Conservation (phyloP, 164 flowering plant species). For the Houttuynia cordata region DNA sequence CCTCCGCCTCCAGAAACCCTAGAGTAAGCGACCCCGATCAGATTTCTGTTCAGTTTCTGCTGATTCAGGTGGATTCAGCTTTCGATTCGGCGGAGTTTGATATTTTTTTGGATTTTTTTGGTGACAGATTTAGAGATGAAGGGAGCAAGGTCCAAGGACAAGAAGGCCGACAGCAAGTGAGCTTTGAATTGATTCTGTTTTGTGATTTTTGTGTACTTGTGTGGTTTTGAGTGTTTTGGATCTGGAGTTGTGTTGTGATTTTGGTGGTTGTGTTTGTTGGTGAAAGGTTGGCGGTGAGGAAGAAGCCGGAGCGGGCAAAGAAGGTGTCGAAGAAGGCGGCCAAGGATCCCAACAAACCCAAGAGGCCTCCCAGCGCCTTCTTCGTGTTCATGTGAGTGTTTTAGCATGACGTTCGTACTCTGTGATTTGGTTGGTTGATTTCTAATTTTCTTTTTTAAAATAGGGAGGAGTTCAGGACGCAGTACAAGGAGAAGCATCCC, state of each 20-base stretch:
- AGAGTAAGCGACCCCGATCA: conserved; percentile 4
- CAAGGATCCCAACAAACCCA: conserved; percentile 90
- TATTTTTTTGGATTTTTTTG: conserved; percentile 4
- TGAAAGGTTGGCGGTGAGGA: conserved; percentile 10
- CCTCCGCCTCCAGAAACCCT: conserved; percentile 10
- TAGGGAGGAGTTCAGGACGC: conserved; percentile 76
- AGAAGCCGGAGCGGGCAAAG: conserved; percentile 15
- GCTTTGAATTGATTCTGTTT: conserved; percentile 3
- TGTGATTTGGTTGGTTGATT: neutral
- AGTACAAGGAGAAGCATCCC: conserved; percentile 59
- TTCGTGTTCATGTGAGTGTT: conserved; percentile 64
- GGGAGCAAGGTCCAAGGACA: conserved; percentile 25
- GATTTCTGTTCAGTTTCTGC: conserved; percentile 1
- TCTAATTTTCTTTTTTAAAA: neutral
- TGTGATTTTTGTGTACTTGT: too few species aligned
- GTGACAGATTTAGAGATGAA: conserved; percentile 27
- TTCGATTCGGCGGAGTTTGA: conserved; percentile 13
- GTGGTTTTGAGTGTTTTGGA: neutral
- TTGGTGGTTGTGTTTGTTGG: neutral
- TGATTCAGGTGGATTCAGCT: neutral
- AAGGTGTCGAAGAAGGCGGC: conserved; percentile 12
- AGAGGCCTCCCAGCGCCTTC: conserved; percentile 89
- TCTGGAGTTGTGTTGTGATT: neutral
- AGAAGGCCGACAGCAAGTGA: conserved; percentile 26
- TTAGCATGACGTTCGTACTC: too few species aligned